These are phyloP conservation scores for Neofusicoccum kwambonambiense DNA, from an alignment of 2,329 filamentous ascomycete species.

Conservation along the genomic window DNA sequence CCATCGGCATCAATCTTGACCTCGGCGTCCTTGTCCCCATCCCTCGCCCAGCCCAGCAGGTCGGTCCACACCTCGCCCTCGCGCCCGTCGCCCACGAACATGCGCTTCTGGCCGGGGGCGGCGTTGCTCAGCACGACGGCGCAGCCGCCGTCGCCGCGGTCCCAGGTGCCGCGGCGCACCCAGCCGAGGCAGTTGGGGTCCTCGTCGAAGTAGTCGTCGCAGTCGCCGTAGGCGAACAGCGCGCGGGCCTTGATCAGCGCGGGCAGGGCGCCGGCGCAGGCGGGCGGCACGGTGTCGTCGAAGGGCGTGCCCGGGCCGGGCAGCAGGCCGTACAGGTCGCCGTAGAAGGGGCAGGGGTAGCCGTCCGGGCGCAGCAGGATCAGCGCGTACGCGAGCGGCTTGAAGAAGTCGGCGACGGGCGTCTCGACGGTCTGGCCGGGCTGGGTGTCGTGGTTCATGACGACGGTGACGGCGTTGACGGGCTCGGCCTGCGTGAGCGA, in stretches of 20 bases:
- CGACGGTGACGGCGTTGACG: slow-evolving; percentile 60
- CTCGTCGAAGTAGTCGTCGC: slow-evolving; percentile 62
- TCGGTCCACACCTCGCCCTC: slow-evolving; percentile 65
- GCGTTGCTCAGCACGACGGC: slow-evolving; percentile 57
- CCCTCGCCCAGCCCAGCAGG: slow-evolving; percentile 52
- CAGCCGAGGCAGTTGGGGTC: slow-evolving; percentile 61
- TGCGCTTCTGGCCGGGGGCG: slow-evolving; percentile 52
- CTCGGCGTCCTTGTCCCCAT: slow-evolving; percentile 41
- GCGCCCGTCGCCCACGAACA: slow-evolving; percentile 61
- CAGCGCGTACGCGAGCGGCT: slow-evolving; percentile 68
- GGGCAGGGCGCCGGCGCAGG: slow-evolving; percentile 56
- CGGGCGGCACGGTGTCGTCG: slow-evolving; percentile 46
- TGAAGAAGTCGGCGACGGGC: slow-evolving; percentile 65
- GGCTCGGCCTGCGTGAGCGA: slow-evolving; percentile 58
- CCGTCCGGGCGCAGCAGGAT: slow-evolving; percentile 66
- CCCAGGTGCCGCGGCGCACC: slow-evolving; percentile 52
- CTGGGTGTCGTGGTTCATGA: slow-evolving; percentile 71
- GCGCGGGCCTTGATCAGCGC: slow-evolving; percentile 62
- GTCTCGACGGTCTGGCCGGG: slow-evolving; percentile 63
- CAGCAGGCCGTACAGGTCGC: slow-evolving; percentile 65
- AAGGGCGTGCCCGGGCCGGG: slow-evolving; percentile 32
- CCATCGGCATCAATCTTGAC: slow-evolving; percentile 61
- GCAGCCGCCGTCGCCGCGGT: slow-evolving; percentile 26
- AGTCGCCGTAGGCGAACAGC: slow-evolving; percentile 65
- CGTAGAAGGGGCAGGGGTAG: slow-evolving; percentile 68